Evolutionary conservation across 1,139 yeast species (phyloP).

Genomic region (Candida neerlandica): DNA sequence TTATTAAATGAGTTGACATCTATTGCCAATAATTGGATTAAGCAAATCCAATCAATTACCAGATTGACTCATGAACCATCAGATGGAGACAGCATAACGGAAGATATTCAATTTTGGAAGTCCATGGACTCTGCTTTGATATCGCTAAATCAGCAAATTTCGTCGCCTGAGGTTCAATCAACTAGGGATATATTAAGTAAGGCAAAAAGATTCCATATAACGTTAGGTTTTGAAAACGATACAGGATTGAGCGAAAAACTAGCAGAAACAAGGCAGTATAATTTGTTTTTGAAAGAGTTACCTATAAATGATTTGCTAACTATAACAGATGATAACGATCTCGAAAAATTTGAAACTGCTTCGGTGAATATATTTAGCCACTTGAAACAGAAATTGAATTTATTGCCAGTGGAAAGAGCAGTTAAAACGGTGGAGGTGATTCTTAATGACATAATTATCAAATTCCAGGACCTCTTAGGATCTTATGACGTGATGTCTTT

Average conservation of each 20-base stretch:
- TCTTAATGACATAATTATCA: constrained; percentile 33
- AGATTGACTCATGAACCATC: constrained; percentile 51
- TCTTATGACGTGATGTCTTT: constrained; percentile 29
- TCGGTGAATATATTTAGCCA: constrained; percentile 58
- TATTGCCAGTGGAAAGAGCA: constrained; percentile 70
- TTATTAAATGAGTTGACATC: constrained; percentile 69
- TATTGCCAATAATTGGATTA: constrained; percentile 74
- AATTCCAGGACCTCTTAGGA: constrained; percentile 24
- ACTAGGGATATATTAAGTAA: constrained; percentile 64
- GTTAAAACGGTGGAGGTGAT: constrained; percentile 66
- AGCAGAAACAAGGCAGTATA: constrained; percentile 54
- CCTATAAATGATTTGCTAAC: constrained; percentile 65
- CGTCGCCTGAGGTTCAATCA: constrained; percentile 54
- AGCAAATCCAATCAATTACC: constrained; percentile 61
- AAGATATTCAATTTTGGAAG: constrained; percentile 81
- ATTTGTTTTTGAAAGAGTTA: constrained; percentile 66
- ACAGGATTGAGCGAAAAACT: constrained; percentile 67
- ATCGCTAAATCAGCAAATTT: constrained; percentile 61
- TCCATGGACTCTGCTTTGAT: constrained; percentile 66
- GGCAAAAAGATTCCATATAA: constrained; percentile 80
- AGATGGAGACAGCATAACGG: constrained; percentile 60
- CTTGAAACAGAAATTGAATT: constrained; percentile 53
- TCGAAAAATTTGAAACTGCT: constrained; percentile 45
- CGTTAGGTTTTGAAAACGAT: constrained; percentile 72
- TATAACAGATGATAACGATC: constrained; percentile 38